Conservation (phyloP, 768 basidiomycete genomes). For the Termitomyces sp. region DNA sequence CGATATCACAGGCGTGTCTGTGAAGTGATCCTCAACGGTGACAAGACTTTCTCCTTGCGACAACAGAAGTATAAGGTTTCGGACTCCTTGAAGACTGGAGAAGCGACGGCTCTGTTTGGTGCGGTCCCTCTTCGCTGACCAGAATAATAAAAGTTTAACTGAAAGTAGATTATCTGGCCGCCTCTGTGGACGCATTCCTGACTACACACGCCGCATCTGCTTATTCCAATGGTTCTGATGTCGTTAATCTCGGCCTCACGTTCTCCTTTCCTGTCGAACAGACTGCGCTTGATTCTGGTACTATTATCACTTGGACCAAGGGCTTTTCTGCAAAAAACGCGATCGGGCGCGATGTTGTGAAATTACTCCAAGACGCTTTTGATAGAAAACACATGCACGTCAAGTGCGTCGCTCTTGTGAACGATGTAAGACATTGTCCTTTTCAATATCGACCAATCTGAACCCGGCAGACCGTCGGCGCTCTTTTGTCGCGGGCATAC, state of each 20-base stretch:
- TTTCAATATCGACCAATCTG: background rate
- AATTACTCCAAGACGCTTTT: slow-evolving; percentile 87
- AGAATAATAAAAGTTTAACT: background rate
- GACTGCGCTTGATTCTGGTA: slow-evolving; percentile 85
- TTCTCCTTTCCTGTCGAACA: slow-evolving; percentile 99
- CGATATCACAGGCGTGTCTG: slow-evolving; percentile 74
- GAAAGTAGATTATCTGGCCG: slow-evolving; percentile 87
- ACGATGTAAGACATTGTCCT: slow-evolving; percentile 59
- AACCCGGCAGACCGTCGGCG: slow-evolving; percentile 79
- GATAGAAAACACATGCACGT: slow-evolving; percentile 91
- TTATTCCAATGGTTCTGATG: slow-evolving; percentile 22
- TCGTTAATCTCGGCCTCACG: slow-evolving; percentile 75
- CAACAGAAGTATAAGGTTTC: slow-evolving; percentile 98
- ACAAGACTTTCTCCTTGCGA: slow-evolving; percentile 82
- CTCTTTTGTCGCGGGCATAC: slow-evolving; percentile 89
- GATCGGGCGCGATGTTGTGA: slow-evolving; percentile 83
- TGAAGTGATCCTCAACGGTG: slow-evolving; percentile 86
- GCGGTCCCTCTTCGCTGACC: slow-evolving; percentile 1
- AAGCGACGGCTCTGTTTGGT: slow-evolving; percentile 87
- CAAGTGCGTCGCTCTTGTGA: slow-evolving; percentile 86
- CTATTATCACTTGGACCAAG: slow-evolving; percentile 93
- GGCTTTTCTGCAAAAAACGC: slow-evolving; percentile 93
- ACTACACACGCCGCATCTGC: slow-evolving; percentile 45
- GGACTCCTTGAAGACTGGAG: slow-evolving; percentile 87
- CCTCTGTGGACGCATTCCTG: slow-evolving; percentile 93